Conservation (phyloP, 371 early-diverging fungal genomes). For the Massospora cicadina region DNA sequence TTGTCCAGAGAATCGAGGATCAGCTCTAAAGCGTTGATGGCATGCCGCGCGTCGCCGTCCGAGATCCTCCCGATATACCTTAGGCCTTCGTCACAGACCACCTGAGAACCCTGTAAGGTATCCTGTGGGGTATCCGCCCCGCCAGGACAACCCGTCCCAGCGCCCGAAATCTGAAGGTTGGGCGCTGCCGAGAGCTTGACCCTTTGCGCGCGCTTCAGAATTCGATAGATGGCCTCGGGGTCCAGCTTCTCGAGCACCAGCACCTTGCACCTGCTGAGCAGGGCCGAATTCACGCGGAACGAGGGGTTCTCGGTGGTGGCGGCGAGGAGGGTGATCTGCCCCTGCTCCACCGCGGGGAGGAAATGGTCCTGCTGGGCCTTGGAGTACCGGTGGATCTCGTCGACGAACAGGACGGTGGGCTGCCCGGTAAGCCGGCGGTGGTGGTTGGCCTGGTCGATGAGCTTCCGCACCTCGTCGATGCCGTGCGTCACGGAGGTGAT, state of each 20-base stretch:
- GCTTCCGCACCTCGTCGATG: slow-evolving; percentile 23
- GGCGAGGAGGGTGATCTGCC: slow-evolving; percentile 55
- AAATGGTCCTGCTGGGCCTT: slow-evolving; percentile 79
- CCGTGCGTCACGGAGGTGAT: not conserved
- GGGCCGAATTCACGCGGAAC: slow-evolving; percentile 62
- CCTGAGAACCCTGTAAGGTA: slow-evolving; percentile 17
- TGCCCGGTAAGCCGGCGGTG: slow-evolving; percentile 30
- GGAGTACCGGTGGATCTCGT: slow-evolving; percentile 81
- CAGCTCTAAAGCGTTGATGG: slow-evolving; percentile 49
- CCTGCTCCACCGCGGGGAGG: slow-evolving; percentile 60
- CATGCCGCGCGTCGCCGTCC: slow-evolving; percentile 59
- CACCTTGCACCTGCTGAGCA: slow-evolving; percentile 62
- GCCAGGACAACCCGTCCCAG: too few species aligned
- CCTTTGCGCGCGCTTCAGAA: slow-evolving; percentile 31
- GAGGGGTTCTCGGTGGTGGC: slow-evolving; percentile 87
- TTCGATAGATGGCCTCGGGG: slow-evolving; percentile 29
- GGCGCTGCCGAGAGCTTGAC: not conserved
- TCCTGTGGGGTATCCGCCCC: too few species aligned
- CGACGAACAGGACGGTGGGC: slow-evolving; percentile 59
- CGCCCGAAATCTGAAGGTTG: too few species aligned
- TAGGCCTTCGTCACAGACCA: slow-evolving; percentile 25
- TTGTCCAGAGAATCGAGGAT: slow-evolving; percentile 21
- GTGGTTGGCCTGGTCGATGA: slow-evolving; percentile 50
- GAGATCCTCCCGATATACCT: slow-evolving; percentile 33
- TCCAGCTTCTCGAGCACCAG: slow-evolving; percentile 49